Percentiles rank a stretch among this genome's conserved stretches.
phyloP scores from a whole-genome alignment of 148 eudicot species.

The Nepenthes mirabilis region DNA sequence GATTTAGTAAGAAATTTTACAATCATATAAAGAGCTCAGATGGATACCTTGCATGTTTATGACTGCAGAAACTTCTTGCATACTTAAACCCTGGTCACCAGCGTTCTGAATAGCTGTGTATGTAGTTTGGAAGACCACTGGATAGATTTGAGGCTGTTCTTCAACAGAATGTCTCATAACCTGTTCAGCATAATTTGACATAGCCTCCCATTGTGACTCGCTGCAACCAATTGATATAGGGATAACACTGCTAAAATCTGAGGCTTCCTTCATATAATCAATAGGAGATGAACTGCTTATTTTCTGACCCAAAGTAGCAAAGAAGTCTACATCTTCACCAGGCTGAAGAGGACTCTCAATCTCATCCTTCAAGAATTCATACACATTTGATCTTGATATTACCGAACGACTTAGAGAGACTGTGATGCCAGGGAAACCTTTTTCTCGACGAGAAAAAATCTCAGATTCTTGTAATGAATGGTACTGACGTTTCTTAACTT shows the following conservation, averaged over 20 bases:
- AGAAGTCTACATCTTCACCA: slow-evolving; percentile 29
- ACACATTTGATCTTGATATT: slow-evolving; percentile 25
- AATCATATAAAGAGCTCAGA: background rate
- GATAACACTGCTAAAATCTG: slow-evolving; percentile 23
- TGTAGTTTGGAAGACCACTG: slow-evolving; percentile 42
- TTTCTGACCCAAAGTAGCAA: slow-evolving; percentile 19
- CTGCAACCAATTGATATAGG: slow-evolving; percentile 19
- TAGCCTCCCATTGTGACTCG: slow-evolving; percentile 70
- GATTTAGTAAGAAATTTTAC: background rate
- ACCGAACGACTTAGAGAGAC: slow-evolving; percentile 40
- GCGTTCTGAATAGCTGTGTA: slow-evolving; percentile 59
- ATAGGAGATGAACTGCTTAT: slow-evolving; percentile 16
- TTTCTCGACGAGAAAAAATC: slow-evolving; percentile 53
- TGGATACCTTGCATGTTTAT: slow-evolving; percentile 41
- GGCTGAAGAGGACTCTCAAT: slow-evolving; percentile 9
- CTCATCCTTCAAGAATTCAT: slow-evolving; percentile 34
- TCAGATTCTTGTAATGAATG: slow-evolving; percentile 42
- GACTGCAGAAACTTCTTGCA: slow-evolving; percentile 46
- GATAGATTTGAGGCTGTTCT: slow-evolving; percentile 18
- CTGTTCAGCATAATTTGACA: slow-evolving; percentile 42
- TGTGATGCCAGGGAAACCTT: slow-evolving; percentile 90
- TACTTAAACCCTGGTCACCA: slow-evolving; percentile 88
- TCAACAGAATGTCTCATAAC: slow-evolving; percentile 17
- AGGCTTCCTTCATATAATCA: slow-evolving; percentile 24
- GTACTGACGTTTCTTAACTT: slow-evolving; percentile 33